These are phyloP conservation scores for Suillus subluteus DNA, from an alignment of 768 basidiomycete species.

Conservation along the genomic window DNA sequence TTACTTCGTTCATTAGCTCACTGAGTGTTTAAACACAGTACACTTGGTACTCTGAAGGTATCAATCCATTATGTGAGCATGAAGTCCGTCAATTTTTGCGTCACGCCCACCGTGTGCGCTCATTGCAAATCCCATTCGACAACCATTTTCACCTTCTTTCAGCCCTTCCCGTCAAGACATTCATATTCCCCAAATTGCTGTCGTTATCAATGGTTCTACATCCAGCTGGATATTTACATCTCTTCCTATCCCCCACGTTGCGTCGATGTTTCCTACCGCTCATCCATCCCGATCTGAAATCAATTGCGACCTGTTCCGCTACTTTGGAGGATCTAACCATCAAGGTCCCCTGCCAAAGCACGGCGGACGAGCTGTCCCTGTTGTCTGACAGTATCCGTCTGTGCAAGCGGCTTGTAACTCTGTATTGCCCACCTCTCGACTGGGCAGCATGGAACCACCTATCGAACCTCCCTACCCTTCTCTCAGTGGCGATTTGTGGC, in stretches of 20 bases:
- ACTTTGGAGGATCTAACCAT: background rate
- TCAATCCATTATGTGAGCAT: background rate
- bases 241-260: background rate
- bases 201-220: slow-evolving; percentile 3
- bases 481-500: background rate
- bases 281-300: slow-evolving; percentile 3
- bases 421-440: slow-evolving; percentile 3
- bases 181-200: background rate
- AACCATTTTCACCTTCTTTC: slow-evolving; percentile 7
- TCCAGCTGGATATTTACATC: background rate
- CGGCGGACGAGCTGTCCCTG: background rate
- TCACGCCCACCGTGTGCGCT: slow-evolving; percentile 5
- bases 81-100: slow-evolving; percentile 6
- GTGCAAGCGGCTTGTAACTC: background rate
- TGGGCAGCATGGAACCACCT: slow-evolving; percentile 4
- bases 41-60: slow-evolving; percentile 1
- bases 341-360: background rate
- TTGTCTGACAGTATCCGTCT: background rate
- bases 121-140: slow-evolving; percentile 6
- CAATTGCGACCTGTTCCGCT: background rate
- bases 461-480: slow-evolving; percentile 1
- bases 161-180: background rate
- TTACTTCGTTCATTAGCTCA: background rate
- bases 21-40: background rate
- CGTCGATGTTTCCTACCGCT: background rate